phyloP scores from a whole-genome alignment of 805 yeast genomes.

The Yamadazyma takamatsuzukensis region DNA sequence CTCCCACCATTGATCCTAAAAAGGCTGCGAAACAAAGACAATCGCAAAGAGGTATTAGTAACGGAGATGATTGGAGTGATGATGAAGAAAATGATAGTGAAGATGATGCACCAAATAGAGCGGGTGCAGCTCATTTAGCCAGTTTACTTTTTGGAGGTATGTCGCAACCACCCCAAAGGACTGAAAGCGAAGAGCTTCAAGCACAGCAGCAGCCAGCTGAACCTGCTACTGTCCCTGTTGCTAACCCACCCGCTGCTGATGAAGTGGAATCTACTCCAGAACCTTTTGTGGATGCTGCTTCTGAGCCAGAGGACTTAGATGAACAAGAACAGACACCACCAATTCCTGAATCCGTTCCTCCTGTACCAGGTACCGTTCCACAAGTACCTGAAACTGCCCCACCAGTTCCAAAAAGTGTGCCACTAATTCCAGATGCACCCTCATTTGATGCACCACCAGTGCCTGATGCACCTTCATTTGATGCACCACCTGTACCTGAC shows the following conservation, averaged over 20 bases:
- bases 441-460: constrained; percentile 16
- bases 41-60: constrained; percentile 58
- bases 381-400: constrained; percentile 11
- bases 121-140: constrained; percentile 56
- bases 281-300: constrained; percentile 11
- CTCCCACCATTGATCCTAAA: constrained; percentile 42
- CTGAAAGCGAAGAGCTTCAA: too few relatives aligned
- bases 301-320: constrained; percentile 4
- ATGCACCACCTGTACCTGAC: constrained; percentile 19
- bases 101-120: constrained; percentile 46
- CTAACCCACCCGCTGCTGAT: constrained; percentile 3
- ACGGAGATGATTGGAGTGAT: constrained; percentile 46
- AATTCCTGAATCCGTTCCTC: constrained; percentile 5
- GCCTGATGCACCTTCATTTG: constrained; percentile 18
- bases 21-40: constrained; percentile 69
- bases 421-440: constrained; percentile 10
- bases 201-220: constrained; percentile 7
- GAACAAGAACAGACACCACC: constrained; percentile 12
- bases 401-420: constrained; percentile 10
- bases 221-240: constrained; percentile 12
- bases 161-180: constrained; percentile 33
- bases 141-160: constrained; percentile 51
- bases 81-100: constrained; percentile 37
- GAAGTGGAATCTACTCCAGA: not conserved
- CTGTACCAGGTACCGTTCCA: constrained; percentile 5